These are phyloP conservation scores for Entomortierella beljakovae DNA, from an alignment of 192 early-diverging fungal genomes.

Conservation along the genomic window DNA sequence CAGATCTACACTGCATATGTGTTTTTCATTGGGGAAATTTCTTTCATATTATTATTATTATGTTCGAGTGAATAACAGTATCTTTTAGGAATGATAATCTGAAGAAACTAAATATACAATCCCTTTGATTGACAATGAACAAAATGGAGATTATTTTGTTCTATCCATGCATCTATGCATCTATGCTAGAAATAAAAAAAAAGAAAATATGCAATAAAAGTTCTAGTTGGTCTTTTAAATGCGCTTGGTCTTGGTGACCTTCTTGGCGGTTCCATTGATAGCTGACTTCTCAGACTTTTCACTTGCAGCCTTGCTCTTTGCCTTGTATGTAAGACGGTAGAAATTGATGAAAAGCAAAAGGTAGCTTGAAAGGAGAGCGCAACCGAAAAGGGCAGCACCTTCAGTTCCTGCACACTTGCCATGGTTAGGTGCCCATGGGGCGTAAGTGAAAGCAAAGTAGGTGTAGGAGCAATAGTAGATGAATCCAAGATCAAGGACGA, in stretches of 20 bases:
- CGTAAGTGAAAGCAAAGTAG: conserved; percentile 78
- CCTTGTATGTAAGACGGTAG: conserved; percentile 84
- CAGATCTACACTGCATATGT: not conserved
- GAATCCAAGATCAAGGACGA: conserved; percentile 87
- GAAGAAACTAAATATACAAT: too few species aligned
- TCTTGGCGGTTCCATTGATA: conserved; percentile 17
- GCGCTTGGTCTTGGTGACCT: conserved; percentile 50
- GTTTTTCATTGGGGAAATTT: not conserved
- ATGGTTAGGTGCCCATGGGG: conserved; percentile 65
- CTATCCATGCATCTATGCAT: too few species aligned
- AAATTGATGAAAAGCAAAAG: conserved; percentile 93
- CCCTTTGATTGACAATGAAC: not conserved
- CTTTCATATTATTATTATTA: not conserved
- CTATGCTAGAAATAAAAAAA: conserved; percentile 3
- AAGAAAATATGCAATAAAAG: not conserved
- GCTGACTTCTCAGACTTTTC: conserved; percentile 33
- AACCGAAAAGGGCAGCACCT: conserved; percentile 85
- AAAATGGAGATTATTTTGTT: too few species aligned
- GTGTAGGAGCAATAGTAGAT: conserved; percentile 92
- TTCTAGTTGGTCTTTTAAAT: conserved; percentile 40
- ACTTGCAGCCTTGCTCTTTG: conserved; percentile 60
- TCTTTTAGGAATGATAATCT: too few species aligned
- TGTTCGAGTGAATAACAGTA: not conserved
- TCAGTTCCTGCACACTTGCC: conserved; percentile 83
- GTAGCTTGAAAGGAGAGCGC: conserved; percentile 81